phyloP scores from a whole-genome alignment of 2,329 filamentous ascomycete genomes.

The Aspergillus awamori region DNA sequence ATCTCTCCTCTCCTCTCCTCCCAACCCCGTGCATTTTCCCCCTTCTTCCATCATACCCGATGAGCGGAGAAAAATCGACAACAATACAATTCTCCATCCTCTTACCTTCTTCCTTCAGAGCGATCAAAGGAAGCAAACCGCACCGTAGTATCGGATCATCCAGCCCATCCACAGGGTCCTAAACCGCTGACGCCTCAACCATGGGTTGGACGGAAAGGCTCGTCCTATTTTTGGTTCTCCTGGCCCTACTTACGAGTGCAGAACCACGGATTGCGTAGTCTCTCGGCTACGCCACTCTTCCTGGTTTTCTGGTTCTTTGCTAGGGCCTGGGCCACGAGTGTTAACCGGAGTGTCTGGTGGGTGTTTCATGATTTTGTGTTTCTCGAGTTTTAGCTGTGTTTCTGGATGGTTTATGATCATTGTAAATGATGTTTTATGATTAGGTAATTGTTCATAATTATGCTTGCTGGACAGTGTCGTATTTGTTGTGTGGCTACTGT shows the following conservation, averaged over 20 bases:
- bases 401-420: too few species aligned
- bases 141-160: not conserved
- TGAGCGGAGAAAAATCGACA: not conserved
- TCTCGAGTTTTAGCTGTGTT: too few species aligned
- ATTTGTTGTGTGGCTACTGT: too few species aligned
- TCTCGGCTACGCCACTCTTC: not conserved
- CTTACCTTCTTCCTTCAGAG: not conserved
- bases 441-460: too few species aligned
- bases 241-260: slow-evolving; percentile 2
- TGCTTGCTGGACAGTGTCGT: too few species aligned
- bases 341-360: not conserved
- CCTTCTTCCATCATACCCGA: not conserved
- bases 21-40: slow-evolving; percentile 2
- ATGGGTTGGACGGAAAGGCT: slow-evolving; percentile 9
- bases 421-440: too few species aligned
- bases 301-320: not conserved
- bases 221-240: slow-evolving; percentile 19
- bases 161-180: not conserved
- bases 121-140: not conserved
- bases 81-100: not conserved
- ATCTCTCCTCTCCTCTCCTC: not conserved
- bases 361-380: not conserved
- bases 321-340: not conserved
- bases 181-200: not conserved
- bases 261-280: slow-evolving; percentile 10